Evolutionary conservation across 2,329 filamentous ascomycete genomes (phyloP), one percentile per base, ranked within the genome.

Genomic region (Arthroderma sp.): DNA sequence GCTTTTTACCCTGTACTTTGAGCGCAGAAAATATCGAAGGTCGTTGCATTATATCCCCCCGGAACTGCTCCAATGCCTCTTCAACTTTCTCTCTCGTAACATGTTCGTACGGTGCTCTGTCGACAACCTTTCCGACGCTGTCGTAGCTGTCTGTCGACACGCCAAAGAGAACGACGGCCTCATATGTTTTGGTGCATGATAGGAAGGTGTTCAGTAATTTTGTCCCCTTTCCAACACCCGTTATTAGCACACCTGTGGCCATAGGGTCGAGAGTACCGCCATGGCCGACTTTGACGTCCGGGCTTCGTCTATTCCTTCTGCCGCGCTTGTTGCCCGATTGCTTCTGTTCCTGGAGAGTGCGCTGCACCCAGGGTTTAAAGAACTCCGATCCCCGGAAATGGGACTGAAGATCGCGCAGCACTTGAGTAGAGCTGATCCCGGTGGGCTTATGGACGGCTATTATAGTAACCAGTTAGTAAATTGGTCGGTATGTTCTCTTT

Each of bases 111-210:
- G 76, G 71, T 34, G 80, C 80, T 55, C 78, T 78, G 52, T 78
- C 78, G 36, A 95, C 75, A 36, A 96, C 71, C 62, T 91, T 89
- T 15, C 91, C 91, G 5, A 83, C 75, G 9, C 80, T 73, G 61
- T 98, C 91, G 63, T 96, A 96, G 10, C 82, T 87, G 62, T 96
- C 91, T 38, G 89, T 95, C 56, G 83, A 85, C 6, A 85, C 85
- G 46, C 91, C 91, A 57, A 98, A 96, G 3, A 96, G 67, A 0
- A 96, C 77, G 3, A 87, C 76, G 0, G 86, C 80, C 64, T 96
- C 89, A 64, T 98, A 98, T 0, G 79, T 83, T 69, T 98, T 98
- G 40, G 83, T 93, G 69, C 91, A 95, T 44, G 77, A 73, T 38
- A 96, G 72, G 61, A 95, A 96, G 32, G 78, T 70, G 36, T 76